Base-by-base conservation (phyloP, 2,329 filamentous ascomycete genomes). In the Helotiales sp. region DNA sequence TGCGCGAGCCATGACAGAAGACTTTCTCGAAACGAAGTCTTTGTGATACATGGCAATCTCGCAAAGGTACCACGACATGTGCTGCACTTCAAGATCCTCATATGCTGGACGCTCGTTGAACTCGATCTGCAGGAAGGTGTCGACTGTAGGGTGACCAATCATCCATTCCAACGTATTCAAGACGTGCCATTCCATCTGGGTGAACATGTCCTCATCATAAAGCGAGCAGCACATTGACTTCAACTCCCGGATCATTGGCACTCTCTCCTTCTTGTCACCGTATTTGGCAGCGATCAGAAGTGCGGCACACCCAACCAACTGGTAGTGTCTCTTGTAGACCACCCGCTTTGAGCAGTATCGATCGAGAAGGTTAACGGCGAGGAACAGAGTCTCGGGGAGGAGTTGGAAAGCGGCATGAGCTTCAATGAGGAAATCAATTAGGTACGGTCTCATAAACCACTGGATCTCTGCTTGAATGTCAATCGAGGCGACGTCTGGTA, bases 171-270 rank as follows among this genome's bases (percentile, higher is more conserved):
- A 84, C 1, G 95, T 99, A 77, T 97, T 96, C 67, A 99, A 83
- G 34, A 99, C 93, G 74, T 99, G 95, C 93, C 96, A 98, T 79
- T 99, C 95, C 95, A 99, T 99, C 76, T 99, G 95, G 10, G 93
- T 93, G 78, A 99, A 99, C 95, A 99, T 99, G 77, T 96, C 93
- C 50, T 96, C 92, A 70, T 99, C 95, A 77, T 99, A 99, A 36
- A 98, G 83, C 34, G 90, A 93, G 77, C 95, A 98, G 83, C 95
- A 99, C 95, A 99, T 98, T 66, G 93, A 96, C 82, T 96, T 96
- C 64, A 99, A 81, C 74, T 99, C 95, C 72, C 91, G 87, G 72
- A 99, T 96, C 64, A 96, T 95, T 4, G 95, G 95, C n/a, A 99
- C 95, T 52, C 93, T 87, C 72, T 99, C 95, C 80, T 99, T 99